Evolutionary conservation across 495 filamentous ascomycete species (phyloP).

Genomic region (Cetradonia linearis): DNA sequence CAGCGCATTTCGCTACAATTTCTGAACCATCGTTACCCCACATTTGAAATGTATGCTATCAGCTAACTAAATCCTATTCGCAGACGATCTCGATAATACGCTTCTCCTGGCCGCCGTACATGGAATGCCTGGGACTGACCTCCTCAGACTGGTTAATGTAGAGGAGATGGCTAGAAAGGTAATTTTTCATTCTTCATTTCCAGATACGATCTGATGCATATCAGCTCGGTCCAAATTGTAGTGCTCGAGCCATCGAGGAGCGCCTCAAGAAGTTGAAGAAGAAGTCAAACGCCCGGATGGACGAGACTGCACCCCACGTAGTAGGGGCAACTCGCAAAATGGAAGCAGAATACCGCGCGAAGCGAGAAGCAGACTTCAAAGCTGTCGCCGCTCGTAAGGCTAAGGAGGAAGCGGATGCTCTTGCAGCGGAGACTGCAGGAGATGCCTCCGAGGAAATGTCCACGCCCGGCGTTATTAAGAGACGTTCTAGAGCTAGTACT

Average conservation of each 20-base stretch:
- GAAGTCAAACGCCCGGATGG: not conserved
- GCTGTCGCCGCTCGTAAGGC: not conserved
- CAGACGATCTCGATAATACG: not conserved
- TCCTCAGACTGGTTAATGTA: not conserved
- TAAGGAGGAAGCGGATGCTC: too few relatives aligned
- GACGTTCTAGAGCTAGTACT: not conserved
- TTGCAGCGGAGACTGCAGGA: not conserved
- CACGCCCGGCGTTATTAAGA: not conserved
- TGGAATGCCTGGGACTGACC: not conserved
- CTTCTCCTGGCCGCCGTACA: not conserved
- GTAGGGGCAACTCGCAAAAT: not conserved
- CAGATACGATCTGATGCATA: not conserved
- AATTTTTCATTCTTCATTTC: not conserved
- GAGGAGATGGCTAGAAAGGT: constrained; percentile 1
- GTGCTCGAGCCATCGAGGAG: constrained; percentile 27
- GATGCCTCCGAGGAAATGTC: not conserved
- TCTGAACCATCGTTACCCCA: not conserved
- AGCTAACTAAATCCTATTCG: not conserved
- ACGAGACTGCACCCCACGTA: not conserved
- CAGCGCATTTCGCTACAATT: too few relatives aligned
- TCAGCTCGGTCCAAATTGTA: constrained; percentile 23
- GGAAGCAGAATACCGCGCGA: not conserved
- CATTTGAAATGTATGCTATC: not conserved
- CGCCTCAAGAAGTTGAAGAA: constrained; percentile 26
- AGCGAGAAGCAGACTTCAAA: not conserved